Evolutionary conservation across 148 eudicot species (phyloP).

Genomic region (Dysphania ambrosioides): DNA sequence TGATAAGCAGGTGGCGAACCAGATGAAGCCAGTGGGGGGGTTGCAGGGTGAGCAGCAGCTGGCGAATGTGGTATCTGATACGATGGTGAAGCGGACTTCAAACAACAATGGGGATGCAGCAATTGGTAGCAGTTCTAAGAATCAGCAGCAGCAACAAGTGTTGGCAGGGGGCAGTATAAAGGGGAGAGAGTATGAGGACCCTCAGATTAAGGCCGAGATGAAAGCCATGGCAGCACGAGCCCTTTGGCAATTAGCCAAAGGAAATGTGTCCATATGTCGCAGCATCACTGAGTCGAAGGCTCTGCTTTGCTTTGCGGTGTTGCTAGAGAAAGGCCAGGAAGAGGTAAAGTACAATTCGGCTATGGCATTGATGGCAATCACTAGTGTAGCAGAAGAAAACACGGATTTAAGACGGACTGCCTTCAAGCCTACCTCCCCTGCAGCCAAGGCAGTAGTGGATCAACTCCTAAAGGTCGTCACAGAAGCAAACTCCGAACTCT

Average conservation of each 20-base stretch:
- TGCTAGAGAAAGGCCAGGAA: constrained; percentile 61
- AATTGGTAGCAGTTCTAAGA: constrained; percentile 19
- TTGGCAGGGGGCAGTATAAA: constrained; percentile 57
- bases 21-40: constrained; percentile 25
- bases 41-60: constrained; percentile 12
- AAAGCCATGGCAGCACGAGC: constrained; percentile 83
- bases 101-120: constrained; percentile 27
- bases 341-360: constrained; percentile 69
- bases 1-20: constrained; percentile 25
- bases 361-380: constrained; percentile 78
- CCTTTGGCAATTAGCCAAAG: constrained; percentile 57
- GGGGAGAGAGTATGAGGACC: constrained; percentile 64
- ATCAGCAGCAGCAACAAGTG: constrained; percentile 23
- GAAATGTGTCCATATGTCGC: constrained; percentile 57
- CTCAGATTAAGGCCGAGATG: constrained; percentile 68
- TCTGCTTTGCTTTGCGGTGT: constrained; percentile 66
- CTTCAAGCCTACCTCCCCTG: constrained; percentile 77
- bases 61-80: constrained; percentile 26
- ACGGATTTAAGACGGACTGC: constrained; percentile 57
- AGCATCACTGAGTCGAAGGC: constrained; percentile 77
- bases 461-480: constrained; percentile 58
- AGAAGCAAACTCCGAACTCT: constrained; percentile 43
- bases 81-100: constrained; percentile 13
- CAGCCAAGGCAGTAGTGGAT: constrained; percentile 72
- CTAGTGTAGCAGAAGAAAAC: constrained; percentile 65